These are phyloP conservation scores for Myxozyma geophila DNA, from an alignment of 805 yeast species.

Conservation along the genomic window DNA sequence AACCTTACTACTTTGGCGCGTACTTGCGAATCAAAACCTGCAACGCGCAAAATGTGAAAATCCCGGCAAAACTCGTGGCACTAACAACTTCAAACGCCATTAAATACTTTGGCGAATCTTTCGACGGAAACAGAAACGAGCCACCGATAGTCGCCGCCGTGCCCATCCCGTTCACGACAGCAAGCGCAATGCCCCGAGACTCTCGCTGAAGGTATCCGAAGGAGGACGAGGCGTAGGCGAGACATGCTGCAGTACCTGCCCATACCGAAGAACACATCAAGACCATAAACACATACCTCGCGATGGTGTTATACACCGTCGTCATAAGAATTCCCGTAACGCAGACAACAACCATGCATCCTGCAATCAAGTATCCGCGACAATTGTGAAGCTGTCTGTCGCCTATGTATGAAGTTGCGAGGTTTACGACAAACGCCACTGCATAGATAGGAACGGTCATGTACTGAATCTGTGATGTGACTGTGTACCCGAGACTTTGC, in stretches of 20 bases:
- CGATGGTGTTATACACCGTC: slow-evolving; percentile 13
- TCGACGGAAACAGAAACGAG: slow-evolving; percentile 20
- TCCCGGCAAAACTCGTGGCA: slow-evolving; percentile 21
- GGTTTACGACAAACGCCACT: slow-evolving; percentile 22
- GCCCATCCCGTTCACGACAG: slow-evolving; percentile 26
- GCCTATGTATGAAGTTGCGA: slow-evolving; percentile 15
- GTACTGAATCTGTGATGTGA: slow-evolving; percentile 10
- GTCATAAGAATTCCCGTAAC: slow-evolving; percentile 6
- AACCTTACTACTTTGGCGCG: not conserved
- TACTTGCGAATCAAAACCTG: slow-evolving; percentile 9
- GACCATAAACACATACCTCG: slow-evolving; percentile 23
- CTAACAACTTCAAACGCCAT: slow-evolving; percentile 29
- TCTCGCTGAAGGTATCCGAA: slow-evolving; percentile 23
- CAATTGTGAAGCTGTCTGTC: slow-evolving; percentile 18
- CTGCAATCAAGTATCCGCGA: slow-evolving; percentile 19
- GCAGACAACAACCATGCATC: slow-evolving; percentile 6
- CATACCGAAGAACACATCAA: slow-evolving; percentile 23
- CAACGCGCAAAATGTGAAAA: slow-evolving; percentile 18
- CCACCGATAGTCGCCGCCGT: slow-evolving; percentile 23
- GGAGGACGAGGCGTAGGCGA: slow-evolving; percentile 27
- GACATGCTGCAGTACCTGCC: slow-evolving; percentile 20
- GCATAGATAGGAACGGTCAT: slow-evolving; percentile 21
- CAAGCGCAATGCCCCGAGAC: slow-evolving; percentile 29
- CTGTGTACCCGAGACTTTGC: slow-evolving; percentile 18
- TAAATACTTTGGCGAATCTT: slow-evolving; percentile 29